Evolutionary conservation across 2,329 filamentous ascomycete species (phyloP).

Genomic region (Hymenotorrendiella dingleyae): DNA sequence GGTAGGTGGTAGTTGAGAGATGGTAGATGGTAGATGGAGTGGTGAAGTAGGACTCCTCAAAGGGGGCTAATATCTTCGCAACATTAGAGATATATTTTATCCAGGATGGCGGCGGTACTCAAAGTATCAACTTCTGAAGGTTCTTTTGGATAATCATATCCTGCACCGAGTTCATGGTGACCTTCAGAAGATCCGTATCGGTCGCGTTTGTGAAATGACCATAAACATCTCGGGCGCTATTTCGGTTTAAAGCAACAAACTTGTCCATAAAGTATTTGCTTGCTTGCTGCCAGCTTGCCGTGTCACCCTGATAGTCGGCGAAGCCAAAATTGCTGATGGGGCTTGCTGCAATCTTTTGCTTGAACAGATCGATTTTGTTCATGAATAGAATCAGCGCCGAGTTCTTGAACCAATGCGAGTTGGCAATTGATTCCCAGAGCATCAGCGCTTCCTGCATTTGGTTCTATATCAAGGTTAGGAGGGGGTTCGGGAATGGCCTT

Average conservation of each 20-base stretch:
- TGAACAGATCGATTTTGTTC: conserved; percentile 85
- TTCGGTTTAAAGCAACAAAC: conserved; percentile 69
- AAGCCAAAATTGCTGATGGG: conserved; percentile 70
- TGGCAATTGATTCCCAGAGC: conserved; percentile 80
- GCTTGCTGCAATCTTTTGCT: conserved; percentile 64
- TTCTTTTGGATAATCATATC: conserved; percentile 86
- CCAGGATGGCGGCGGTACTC: conserved; percentile 24
- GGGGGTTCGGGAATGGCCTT: neutral
- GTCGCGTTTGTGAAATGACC: conserved; percentile 55
- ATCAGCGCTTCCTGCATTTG: conserved; percentile 89
- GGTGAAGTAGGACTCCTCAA: neutral
- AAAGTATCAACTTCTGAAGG: conserved; percentile 71
- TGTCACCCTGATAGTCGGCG: conserved; percentile 69
- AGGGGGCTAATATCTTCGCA: conserved; percentile 5
- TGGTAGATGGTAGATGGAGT: no score
- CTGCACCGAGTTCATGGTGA: conserved; percentile 80
- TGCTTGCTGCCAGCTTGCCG: conserved; percentile 66
- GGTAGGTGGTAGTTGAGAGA: no score
- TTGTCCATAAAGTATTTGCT: conserved; percentile 79
- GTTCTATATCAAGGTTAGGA: conserved; percentile 48
- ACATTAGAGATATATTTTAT: conserved; percentile 2
- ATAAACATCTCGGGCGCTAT: conserved; percentile 50
- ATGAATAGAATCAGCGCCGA: conserved; percentile 79
- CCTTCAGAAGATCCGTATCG: conserved; percentile 71
- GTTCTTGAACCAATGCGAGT: conserved; percentile 80